Evolutionary conservation across 2,329 filamentous ascomycete species (phyloP), one percentile per base, ranked within the genome.

Genomic region (Cryphonectria japonica): DNA sequence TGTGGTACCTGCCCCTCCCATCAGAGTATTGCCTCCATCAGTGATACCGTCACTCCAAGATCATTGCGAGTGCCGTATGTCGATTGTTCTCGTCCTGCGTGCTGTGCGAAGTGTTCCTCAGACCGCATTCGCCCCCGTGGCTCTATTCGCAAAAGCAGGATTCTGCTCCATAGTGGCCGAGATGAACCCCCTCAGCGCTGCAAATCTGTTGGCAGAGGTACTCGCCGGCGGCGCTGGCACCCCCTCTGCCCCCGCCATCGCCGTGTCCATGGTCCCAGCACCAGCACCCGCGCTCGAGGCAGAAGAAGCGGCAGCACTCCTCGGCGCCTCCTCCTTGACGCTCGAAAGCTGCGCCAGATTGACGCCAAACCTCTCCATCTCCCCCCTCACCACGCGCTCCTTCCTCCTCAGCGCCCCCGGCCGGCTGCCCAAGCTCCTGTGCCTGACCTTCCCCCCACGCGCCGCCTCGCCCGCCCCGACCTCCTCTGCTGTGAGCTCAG

Each of bases 141-240:
- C 68, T 4, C 69, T 64, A 0, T 29, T 19, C 57, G 85, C 80
- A 78, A 97, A 97, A 3, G 92, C 93, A 19, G 92, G 89, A 76
- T 95, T 95, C 80, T 93, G 92, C 82, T 97, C 93, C 90, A 97
- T 93, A 0, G 93, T 98, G 59, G 91, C 87, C 1, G 93, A 91
- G 67, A 98, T 97, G 78, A 95, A 97, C 13, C 86, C 90, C 76
- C 95, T 89, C 80, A 98, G 79, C 22, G 94, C 93, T 41, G 92
- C 92, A 92, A 94, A 98, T 69, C 92, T 85, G 76, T 85, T 89
- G 13, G 87, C 82, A 22, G 86, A 89, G 14, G 82, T 79, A 9
- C 80, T 76, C 6, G 75, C 72, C 46, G 73, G 70, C 69, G 13
- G 74, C 59, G 6, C 72, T 67, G 67, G 29, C 6, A 34, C 34